These are phyloP conservation scores for Kodamaea plutei DNA, from an alignment of 1,139 yeast genomes.

Conservation along the genomic window DNA sequence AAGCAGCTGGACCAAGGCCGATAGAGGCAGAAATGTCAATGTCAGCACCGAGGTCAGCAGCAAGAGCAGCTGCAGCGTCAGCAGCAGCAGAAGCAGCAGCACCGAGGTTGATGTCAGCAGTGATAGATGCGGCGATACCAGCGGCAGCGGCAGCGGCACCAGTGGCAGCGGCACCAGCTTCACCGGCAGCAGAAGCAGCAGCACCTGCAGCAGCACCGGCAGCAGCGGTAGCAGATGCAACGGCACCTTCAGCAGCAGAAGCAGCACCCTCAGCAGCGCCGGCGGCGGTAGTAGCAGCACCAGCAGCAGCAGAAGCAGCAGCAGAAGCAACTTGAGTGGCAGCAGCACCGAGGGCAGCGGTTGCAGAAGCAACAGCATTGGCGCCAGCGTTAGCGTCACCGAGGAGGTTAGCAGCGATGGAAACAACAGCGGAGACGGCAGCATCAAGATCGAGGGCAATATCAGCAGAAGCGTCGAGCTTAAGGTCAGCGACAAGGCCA, in stretches of 20 bases:
- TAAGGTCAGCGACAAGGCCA: background rate
- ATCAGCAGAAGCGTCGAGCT: background rate
- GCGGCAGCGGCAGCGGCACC: background rate
- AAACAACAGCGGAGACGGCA: conserved; percentile 2
- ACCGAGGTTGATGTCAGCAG: background rate
- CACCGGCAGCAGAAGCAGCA: conserved; percentile 14
- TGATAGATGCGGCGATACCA: background rate
- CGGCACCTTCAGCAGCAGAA: background rate
- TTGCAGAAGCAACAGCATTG: conserved; percentile 7
- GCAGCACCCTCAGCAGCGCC: conserved; percentile 9
- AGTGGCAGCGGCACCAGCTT: conserved; percentile 9
- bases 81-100: conserved; percentile 14
- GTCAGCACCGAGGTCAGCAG: conserved; percentile 1
- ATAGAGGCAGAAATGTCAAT: background rate
- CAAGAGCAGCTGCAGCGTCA: conserved; percentile 9
- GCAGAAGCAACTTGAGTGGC: background rate
- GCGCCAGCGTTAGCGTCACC: conserved; percentile 14
- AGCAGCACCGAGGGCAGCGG: background rate
- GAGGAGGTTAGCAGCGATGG: conserved; percentile 4
- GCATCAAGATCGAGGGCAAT: background rate
- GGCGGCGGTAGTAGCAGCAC: conserved; percentile 14
- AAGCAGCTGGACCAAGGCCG: background rate
- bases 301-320: conserved; percentile 1
- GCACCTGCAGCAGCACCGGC: conserved; percentile 1
- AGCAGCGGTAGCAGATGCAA: background rate